These are phyloP conservation scores for Candida mesenterica DNA, from an alignment of 1,139 yeast genomes.

Conservation along the genomic window DNA sequence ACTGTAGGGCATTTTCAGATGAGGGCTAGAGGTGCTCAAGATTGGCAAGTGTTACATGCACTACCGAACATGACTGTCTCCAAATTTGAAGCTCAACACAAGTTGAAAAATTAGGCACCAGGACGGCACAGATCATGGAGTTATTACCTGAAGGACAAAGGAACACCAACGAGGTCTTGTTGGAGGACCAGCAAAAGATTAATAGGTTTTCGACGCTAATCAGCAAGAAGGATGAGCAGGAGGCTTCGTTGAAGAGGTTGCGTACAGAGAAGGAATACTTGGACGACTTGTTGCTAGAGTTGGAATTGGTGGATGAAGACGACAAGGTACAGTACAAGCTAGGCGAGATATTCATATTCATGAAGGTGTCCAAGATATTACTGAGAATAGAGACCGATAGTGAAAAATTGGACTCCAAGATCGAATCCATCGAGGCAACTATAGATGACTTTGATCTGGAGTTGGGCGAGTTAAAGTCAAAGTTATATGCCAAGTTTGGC, in stretches of 20 bases:
- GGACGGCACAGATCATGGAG: conserved; percentile 34
- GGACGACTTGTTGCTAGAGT: conserved; percentile 81
- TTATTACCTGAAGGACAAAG: conserved; percentile 64
- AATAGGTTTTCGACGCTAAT: conserved; percentile 85
- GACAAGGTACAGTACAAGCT: conserved; percentile 64
- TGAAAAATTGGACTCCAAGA: conserved; percentile 48
- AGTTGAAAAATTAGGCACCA: background rate
- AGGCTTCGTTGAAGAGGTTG: conserved; percentile 47
- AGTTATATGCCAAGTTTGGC: conserved; percentile 88
- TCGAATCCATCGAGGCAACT: conserved; percentile 45
- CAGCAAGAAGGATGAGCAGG: conserved; percentile 59
- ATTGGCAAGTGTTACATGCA: too few species aligned
- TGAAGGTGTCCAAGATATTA: conserved; percentile 65
- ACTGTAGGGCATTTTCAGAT: background rate
- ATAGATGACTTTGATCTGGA: conserved; percentile 53
- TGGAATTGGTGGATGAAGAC: conserved; percentile 82
- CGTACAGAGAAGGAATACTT: conserved; percentile 80
- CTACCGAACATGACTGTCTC: too few species aligned
- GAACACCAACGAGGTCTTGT: conserved; percentile 73
- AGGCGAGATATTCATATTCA: conserved; percentile 74
- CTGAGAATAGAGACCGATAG: conserved; percentile 62
- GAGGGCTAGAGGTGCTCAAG: too few species aligned
- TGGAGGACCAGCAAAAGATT: conserved; percentile 88
- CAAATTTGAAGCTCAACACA: too few species aligned
- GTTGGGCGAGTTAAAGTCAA: conserved; percentile 61